Base-by-base conservation (phyloP, 371 early-diverging fungal species). In the Batkoa obscura region DNA sequence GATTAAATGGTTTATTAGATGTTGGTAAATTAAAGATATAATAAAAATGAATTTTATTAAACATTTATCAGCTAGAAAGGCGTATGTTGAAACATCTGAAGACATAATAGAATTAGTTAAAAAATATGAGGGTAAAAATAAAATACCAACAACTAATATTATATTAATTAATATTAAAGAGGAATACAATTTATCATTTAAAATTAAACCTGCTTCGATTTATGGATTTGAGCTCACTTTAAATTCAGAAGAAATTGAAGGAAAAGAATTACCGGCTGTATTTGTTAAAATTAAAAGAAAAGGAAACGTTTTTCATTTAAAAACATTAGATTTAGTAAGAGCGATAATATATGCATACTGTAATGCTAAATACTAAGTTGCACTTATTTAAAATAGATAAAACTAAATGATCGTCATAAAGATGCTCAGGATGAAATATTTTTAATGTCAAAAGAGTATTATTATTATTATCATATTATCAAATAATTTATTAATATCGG, bases 401-500 rank as follows among this genome's bases (percentile, higher is more conserved):
- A 76, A 62, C 70, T 68, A 39, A 78, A 74, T 58, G 72, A 68
- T 52, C 79, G 83, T 57, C 71, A 79, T 35, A 82, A 91, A 53
- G 88, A 88, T 49, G 82, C 93, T 1, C 69, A 92, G 23, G 71
- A 78, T 15, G 96, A 94, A 64, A 83, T 93, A 6, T 88, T 78
- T 60, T 55, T 86, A 43, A 79, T 88, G 76, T 84, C 86, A 1
- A 85, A 88, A 61, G 80, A 72, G 81, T 80, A 70, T 15, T 62
- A 35, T 38, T 35, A 39, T 15, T 10, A 10, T 12, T 12, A 35
- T 50, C 3, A 35, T 35, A 43, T 51, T 2, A 12, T 43, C 38
- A 64, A 46, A 6, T 46, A 42, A 43, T 23, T 23, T 23, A 23
- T 23, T 23, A 23, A 23, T 23, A 23, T 23, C 23, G 23, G 23